These are phyloP conservation scores for Colletotrichum aenigma DNA, from an alignment of 2,329 filamentous ascomycete genomes.

Conservation along the genomic window DNA sequence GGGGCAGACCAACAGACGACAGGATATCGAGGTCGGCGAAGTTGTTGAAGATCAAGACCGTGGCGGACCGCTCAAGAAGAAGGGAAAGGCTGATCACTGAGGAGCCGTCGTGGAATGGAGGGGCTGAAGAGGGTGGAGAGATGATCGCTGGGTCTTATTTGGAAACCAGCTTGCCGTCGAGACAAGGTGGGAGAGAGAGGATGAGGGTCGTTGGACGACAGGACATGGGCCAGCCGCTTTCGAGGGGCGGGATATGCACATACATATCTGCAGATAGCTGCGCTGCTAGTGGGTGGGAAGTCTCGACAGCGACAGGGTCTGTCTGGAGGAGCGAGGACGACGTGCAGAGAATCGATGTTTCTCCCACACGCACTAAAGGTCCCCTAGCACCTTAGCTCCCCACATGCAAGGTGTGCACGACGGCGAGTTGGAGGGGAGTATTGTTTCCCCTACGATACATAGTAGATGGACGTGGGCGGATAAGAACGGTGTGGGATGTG, in stretches of 20 bases:
- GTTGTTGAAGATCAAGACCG: conserved; percentile 2
- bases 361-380: conserved; percentile 18
- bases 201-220: conserved; percentile 13
- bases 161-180: conserved; percentile 11
- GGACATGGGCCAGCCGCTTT: conserved; percentile 11
- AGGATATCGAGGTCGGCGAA: background rate
- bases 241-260: conserved; percentile 19
- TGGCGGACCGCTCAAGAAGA: conserved; percentile 7
- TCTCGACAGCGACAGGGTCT: conserved; percentile 11
- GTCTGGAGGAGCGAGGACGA: conserved; percentile 1
- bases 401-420: conserved; percentile 16
- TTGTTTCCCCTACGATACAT: conserved; percentile 2
- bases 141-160: conserved; percentile 19
- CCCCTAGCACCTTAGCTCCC: conserved; percentile 19
- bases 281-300: conserved; percentile 11
- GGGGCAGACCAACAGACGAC: background rate
- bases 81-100: conserved; percentile 11
- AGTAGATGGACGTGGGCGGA: conserved; percentile 6
- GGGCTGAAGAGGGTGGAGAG: conserved; percentile 19
- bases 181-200: conserved; percentile 1
- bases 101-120: conserved; percentile 16
- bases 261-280: conserved; percentile 22
- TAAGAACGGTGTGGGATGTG: conserved; percentile 15
- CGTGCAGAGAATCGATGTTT: conserved; percentile 17
- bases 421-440: conserved; percentile 1